Base-by-base conservation (phyloP, 331 rosid species). In the Telfairia occidentalis region DNA sequence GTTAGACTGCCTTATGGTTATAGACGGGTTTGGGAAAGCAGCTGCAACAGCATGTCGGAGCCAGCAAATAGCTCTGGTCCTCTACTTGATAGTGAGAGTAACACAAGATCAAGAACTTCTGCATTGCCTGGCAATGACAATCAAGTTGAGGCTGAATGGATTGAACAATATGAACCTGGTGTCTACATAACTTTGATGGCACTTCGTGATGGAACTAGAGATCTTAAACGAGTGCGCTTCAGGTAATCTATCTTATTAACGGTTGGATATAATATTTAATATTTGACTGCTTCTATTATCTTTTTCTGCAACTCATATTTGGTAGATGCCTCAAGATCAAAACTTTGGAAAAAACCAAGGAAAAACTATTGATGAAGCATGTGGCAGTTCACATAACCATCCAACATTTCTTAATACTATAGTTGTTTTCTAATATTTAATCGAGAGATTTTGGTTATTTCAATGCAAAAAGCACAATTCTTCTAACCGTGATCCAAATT, bases 151-250 rank as follows among this genome's bases (percentile, higher is more conserved):
- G 96, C 97, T 32, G 99, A 95, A 75, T 87, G 99, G 96, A 90
- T 85, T 50, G 99, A 95, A 80, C 99, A 95, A 80, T 95, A 88
- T 78, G 99, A 95, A 85, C 87, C 90, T 1, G 99, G 99, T 76
- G 99, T 95, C 59, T 95, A 95, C 79, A 95, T 92, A 86, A 95
- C 99, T 38, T 96, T 95, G 9, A 87, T 85, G 84, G 96, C 97
- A 78, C 82, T 95, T 38, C 84, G 80, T 13, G 96, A 95, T 77
- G 96, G 96, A 77, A 92, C 97, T 2, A 84, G 96, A 85, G 97
- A 90, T 83, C 92, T 95, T 71, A 95, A 95, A 83, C 93, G 99
- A 80, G 99, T 95, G 77, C 97, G 99, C 77, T 95, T 95, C 87
- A 95, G 99, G 99, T 91, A 89, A 23, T 75, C 21, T 54, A 55